Evolutionary conservation across 75 land plant species (phyloP).

Genomic region (Azolla pinnata): DNA sequence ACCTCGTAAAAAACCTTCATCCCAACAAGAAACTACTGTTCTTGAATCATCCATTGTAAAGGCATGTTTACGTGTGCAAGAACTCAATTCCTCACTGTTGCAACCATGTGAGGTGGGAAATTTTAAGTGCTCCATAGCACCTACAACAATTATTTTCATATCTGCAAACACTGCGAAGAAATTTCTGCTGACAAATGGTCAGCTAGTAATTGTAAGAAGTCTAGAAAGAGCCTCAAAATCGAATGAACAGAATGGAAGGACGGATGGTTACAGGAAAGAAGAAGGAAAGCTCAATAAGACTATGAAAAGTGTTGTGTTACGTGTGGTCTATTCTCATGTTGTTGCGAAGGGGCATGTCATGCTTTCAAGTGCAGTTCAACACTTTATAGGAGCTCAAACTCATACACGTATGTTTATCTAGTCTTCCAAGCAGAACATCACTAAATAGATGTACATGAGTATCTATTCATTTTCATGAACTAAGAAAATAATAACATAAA

Average conservation of each 20-base stretch:
- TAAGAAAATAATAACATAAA: too few species aligned
- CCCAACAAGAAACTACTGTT: conserved; percentile 9
- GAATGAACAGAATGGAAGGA: too few species aligned
- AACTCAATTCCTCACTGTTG: conserved; percentile 27
- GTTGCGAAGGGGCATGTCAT: conserved; percentile 70
- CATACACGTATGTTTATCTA: conserved; percentile 53
- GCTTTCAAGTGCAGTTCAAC: conserved; percentile 59
- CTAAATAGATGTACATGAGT: too few species aligned
- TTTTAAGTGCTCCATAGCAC: conserved; percentile 29
- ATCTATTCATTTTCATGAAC: too few species aligned
- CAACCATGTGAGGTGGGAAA: conserved; percentile 25
- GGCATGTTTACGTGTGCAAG: conserved; percentile 69
- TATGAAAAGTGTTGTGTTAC: conserved; percentile 33
- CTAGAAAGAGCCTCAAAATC: too few species aligned
- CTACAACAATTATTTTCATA: conserved; percentile 56
- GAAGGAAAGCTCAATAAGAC: too few species aligned
- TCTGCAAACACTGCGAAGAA: conserved; percentile 57
- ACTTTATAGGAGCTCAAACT: conserved; percentile 34
- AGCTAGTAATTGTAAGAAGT: conserved; percentile 40
- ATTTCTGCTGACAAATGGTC: conserved; percentile 36
- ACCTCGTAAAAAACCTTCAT: conserved; percentile 31
- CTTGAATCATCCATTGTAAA: conserved; percentile 9
- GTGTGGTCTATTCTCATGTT: conserved; percentile 35
- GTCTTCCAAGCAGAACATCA: conserved; percentile 3
- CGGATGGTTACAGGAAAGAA: too few species aligned